These are phyloP conservation scores for Cetraspora pellucida DNA, from an alignment of 192 early-diverging fungal genomes.

Conservation along the genomic window DNA sequence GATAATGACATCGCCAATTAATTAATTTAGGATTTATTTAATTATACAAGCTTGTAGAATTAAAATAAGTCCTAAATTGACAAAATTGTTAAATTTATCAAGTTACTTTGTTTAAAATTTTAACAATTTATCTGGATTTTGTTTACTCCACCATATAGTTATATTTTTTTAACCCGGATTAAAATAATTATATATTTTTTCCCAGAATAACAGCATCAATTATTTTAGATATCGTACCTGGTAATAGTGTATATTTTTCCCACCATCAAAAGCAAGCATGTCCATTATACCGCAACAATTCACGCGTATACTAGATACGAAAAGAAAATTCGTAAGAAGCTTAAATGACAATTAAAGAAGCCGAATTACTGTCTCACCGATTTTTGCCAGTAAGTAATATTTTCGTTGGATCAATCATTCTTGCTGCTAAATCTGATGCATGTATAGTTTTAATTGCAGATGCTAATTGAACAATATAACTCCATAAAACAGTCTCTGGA, in stretches of 20 bases:
- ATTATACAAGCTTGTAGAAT: too few species aligned
- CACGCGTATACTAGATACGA: constrained; percentile 56
- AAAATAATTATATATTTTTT: neutral
- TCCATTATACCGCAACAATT: constrained; percentile 76
- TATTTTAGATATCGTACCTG: constrained; percentile 49
- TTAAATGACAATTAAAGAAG: neutral
- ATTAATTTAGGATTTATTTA: too few species aligned
- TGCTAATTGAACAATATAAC: constrained; percentile 76
- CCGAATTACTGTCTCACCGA: constrained; percentile 48
- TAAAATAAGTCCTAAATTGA: too few species aligned
- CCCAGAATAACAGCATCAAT: neutral
- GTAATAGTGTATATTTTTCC: constrained; percentile 60
- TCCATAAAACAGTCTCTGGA: constrained; percentile 77
- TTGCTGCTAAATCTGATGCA: constrained; percentile 73
- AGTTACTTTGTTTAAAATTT: too few species aligned
- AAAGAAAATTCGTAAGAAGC: constrained; percentile 7
- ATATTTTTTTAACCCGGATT: too few species aligned
- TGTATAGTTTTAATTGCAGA: constrained; percentile 85
- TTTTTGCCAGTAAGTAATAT: constrained; percentile 85
- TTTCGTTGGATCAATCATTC: constrained; percentile 79
- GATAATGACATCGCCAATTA: too few species aligned
- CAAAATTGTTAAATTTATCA: too few species aligned
- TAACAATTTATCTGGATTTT: too few species aligned
- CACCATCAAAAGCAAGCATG: constrained; percentile 72
- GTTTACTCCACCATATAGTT: too few species aligned